phyloP scores from a whole-genome alignment of 305 asterid genomes.

The Rubia tinctorum region DNA sequence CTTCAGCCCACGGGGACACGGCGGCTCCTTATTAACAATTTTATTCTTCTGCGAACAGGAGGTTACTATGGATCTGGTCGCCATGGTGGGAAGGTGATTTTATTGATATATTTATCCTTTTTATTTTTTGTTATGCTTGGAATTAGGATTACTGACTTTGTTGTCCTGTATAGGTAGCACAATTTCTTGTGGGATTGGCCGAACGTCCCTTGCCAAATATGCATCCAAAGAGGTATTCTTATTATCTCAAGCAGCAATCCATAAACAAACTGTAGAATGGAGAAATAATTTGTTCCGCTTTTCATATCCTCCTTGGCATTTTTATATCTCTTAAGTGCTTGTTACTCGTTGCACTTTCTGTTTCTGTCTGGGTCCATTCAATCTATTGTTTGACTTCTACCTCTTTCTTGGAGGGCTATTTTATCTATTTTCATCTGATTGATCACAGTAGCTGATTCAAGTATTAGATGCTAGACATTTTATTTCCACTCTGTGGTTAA shows the following conservation, averaged over 20 bases:
- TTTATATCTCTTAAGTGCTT: background rate
- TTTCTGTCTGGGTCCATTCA: background rate
- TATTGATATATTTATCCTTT: slow-evolving; percentile 12
- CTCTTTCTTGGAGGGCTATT: background rate
- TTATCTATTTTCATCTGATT: background rate
- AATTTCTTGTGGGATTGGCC: slow-evolving; percentile 91
- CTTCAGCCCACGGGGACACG: slow-evolving; percentile 15
- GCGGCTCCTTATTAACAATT: slow-evolving; percentile 10
- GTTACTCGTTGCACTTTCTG: background rate
- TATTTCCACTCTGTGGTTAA: too few species aligned
- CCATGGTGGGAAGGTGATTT: slow-evolving; percentile 90
- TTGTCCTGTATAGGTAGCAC: slow-evolving; percentile 61
- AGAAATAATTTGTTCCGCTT: background rate
- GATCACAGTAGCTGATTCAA: background rate
- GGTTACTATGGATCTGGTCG: slow-evolving; percentile 99
- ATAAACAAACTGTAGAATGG: background rate
- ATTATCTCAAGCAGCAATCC: slow-evolving; percentile 15
- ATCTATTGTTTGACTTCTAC: background rate
- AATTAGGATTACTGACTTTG: slow-evolving; percentile 11
- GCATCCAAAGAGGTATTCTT: slow-evolving; percentile 66
- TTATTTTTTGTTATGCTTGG: background rate
- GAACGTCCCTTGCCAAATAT: slow-evolving; percentile 70
- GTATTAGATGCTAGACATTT: too few species aligned
- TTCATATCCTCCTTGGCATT: background rate
- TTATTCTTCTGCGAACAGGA: slow-evolving; percentile 38